Base-by-base conservation (phyloP, 177 flowering plant genomes). In the Vitis hybrid region DNA sequence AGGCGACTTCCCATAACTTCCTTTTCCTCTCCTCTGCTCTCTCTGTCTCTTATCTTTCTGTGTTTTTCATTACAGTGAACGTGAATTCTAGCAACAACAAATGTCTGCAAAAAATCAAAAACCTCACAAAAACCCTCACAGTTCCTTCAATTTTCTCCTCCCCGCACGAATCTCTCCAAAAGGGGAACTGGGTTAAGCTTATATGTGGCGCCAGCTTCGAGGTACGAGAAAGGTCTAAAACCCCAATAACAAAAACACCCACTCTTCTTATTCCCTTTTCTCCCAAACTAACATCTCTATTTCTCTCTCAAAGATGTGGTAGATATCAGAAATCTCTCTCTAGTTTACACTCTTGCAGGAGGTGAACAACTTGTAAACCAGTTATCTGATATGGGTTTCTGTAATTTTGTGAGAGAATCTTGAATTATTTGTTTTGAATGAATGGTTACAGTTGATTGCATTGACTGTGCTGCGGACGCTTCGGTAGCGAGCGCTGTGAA, bases 201-300 rank as follows among this genome's bases (percentile, higher is more conserved):
- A 91, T 91, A n/a, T 90, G 94, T 59, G 96, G 96, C 34, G 96
- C 96, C 49, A 89, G 96, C 81, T 89, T 92, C 52, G 92, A 90
- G 89, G 91, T 89, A 59, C 5, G 40, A 34, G 40, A 34, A 34
- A 4, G 6, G 5, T 34, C 40, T 34, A 34, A 34, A 34, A 34
- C 40, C 40, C 40, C 40, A 34, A 3, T 34, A 34, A 2, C 34
- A 8, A 12, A 5, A 13, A 15, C 15, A 51, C 62, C 66, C 59
- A 67, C 19, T 10, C 52, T 21, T 13, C 45, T 4, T 9, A 34
- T 56, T 40, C n/a, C 55, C n/a, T 5, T 15, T 18, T 34, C 40
- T 34, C 6, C 40, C 40, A 34, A 34, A 34, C 40, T 34, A 34
- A 34, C 40, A 4, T 34, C 52, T n/a, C 18, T 60, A 2, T 56